phyloP scores from a whole-genome alignment of 1,284 basidiomycete genomes.

The Heterobasidion parviporum region DNA sequence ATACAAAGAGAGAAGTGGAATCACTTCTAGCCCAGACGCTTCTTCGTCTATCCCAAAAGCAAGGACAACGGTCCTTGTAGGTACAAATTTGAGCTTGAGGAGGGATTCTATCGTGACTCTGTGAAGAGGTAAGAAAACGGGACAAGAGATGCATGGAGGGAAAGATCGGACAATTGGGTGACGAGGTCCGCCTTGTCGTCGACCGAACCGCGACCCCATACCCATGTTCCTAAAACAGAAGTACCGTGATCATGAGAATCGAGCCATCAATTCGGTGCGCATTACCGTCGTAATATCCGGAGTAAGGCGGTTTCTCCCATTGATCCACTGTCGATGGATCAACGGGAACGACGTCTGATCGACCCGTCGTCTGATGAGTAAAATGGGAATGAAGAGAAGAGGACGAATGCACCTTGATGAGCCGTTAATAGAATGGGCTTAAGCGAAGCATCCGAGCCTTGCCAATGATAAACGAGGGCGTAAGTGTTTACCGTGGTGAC shows the following conservation, averaged over 20 bases:
- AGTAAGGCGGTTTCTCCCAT: conserved; percentile 60
- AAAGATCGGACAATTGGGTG: conserved; percentile 29
- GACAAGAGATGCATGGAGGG: neutral
- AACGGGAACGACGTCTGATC: conserved; percentile 60
- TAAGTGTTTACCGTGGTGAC: conserved; percentile 56
- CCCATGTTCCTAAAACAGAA: conserved; percentile 23
- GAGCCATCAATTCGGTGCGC: neutral
- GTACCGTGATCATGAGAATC: conserved; percentile 1
- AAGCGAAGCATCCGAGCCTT: conserved; percentile 48
- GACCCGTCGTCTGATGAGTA: neutral
- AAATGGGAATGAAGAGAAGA: neutral
- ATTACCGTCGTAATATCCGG: conserved; percentile 54
- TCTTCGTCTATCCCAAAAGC: conserved; percentile 77
- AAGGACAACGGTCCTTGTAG: conserved; percentile 52
- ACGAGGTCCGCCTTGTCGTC: conserved; percentile 58
- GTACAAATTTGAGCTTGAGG: conserved; percentile 43
- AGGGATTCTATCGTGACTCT: conserved; percentile 45
- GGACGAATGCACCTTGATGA: conserved; percentile 51
- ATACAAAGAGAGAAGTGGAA: neutral
- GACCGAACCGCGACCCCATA: conserved; percentile 54
- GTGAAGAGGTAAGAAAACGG: neutral
- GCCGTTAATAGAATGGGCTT: conserved; percentile 64
- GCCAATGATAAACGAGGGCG: conserved; percentile 63
- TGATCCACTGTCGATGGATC: conserved; percentile 41
- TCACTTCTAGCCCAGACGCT: conserved; percentile 38